phyloP scores from a whole-genome alignment of 1,284 basidiomycete genomes.

The Marasmius fiardii region DNA sequence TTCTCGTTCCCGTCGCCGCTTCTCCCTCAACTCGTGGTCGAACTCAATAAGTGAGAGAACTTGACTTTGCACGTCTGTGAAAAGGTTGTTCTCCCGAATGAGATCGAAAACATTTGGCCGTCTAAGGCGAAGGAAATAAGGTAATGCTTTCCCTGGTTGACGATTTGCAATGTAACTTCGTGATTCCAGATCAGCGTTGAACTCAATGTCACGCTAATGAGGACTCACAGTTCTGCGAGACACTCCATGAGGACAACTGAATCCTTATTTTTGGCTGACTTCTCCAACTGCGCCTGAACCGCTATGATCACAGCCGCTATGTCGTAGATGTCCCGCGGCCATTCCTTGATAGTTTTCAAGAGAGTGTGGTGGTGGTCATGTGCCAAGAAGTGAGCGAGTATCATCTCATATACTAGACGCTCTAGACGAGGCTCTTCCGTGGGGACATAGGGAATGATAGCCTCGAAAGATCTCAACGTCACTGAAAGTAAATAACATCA shows the following conservation, averaged over 20 bases:
- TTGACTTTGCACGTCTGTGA: slow-evolving; percentile 93
- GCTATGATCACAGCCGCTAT: slow-evolving; percentile 84
- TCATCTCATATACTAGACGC: slow-evolving; percentile 92
- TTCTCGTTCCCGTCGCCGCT: slow-evolving; percentile 40
- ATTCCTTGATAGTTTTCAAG: slow-evolving; percentile 76
- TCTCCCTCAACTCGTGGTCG: slow-evolving; percentile 82
- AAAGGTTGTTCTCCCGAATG: slow-evolving; percentile 92
- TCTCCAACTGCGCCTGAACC: slow-evolving; percentile 80
- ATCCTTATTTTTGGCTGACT: slow-evolving; percentile 39
- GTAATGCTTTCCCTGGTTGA: slow-evolving; percentile 92
- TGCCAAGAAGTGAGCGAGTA: slow-evolving; percentile 83
- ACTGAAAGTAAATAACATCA: not conserved
- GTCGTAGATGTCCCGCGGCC: slow-evolving; percentile 93
- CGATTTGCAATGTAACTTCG: slow-evolving; percentile 80
- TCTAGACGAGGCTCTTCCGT: slow-evolving; percentile 79
- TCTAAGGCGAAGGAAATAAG: slow-evolving; percentile 84
- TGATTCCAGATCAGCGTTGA: slow-evolving; percentile 5
- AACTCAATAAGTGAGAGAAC: slow-evolving; percentile 91
- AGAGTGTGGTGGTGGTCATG: slow-evolving; percentile 79
- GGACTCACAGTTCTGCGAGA: slow-evolving; percentile 80
- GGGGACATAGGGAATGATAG: slow-evolving; percentile 89
- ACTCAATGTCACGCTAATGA: not conserved
- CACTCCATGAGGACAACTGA: slow-evolving; percentile 80
- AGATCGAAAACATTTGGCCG: slow-evolving; percentile 92
- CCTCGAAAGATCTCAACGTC: slow-evolving; percentile 34